Evolutionary conservation across 352 stramenopile species (phyloP), one percentile per base, ranked within the genome.

Genomic region (Phytophthora capsici): DNA sequence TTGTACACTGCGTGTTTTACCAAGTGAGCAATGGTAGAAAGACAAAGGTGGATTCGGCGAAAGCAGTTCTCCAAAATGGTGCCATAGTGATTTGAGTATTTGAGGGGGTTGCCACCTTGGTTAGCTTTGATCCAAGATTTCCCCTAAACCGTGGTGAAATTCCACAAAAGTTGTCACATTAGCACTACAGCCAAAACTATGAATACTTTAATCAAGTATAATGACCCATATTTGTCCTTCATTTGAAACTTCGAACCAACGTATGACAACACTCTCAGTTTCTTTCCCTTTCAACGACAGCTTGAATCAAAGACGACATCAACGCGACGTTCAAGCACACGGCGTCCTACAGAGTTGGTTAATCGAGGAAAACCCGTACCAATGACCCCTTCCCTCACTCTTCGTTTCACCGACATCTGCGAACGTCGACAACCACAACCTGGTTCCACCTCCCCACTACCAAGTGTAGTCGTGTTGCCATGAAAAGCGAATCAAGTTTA

Each of bases 291-390:
- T 26, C 17, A 9, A 48, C 20, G 12, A 48, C 45, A 38, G 45
- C 25, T 51, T 51, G 45, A 51, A n/a, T 51, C 45, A 1, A 16
- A 51, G 45, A 51, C 23, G 25, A 51, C 38, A 14, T 58, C 37
- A 48, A 58, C 50, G 14, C 36, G 36, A 58, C 50, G 50, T 46
- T 49, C 19, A 58, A 58, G 50, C 50, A 19, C 50, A 48, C 36
- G n/a, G n/a, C n/a, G n/a, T n/a, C n/a, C n/a, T n/a, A n/a, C n/a
- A n/a, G n/a, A n/a, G 25, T 8, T 28, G 7, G 25, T 28, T 28
- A 28, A 28, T 28, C 25, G 25, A 40, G 26, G 22, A 26, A 52
- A 25, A 54, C 17, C 47, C 28, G 6, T 9, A 9, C 8, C 7
- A 9, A 12, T 32, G 28, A 32, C 7, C 28, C 8, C 8, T 2